Evolutionary conservation across 345 rosid genomes (phyloP).

Genomic region (Eucalyptus leucophloia): DNA sequence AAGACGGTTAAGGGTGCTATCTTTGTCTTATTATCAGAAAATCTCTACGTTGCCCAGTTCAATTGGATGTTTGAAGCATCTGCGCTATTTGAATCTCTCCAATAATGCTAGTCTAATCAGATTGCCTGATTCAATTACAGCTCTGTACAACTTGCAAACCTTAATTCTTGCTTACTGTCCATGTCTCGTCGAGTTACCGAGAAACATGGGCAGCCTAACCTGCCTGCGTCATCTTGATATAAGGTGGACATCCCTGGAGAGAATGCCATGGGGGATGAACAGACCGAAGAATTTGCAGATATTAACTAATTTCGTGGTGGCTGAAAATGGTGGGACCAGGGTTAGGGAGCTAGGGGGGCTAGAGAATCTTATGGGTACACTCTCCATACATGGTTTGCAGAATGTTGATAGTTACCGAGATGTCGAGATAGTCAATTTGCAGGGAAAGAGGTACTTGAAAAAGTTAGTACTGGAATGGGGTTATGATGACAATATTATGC

Average conservation of each 20-base stretch:
- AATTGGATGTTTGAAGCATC: neutral
- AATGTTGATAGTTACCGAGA: neutral
- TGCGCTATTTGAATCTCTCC: conserved; percentile 1
- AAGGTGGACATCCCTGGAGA: neutral
- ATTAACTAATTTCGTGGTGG: conserved; percentile 3
- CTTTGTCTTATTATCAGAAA: neutral
- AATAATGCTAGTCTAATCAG: neutral
- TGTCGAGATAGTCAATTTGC: neutral
- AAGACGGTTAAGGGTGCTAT: neutral
- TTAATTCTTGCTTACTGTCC: conserved; percentile 2
- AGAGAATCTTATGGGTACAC: conserved; percentile 1
- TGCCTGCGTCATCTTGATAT: conserved; percentile 11
- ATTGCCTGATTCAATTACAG: neutral
- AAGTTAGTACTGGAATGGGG: conserved; percentile 18
- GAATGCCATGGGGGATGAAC: conserved; percentile 3
- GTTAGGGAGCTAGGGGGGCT: conserved; percentile 6
- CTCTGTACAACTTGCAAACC: conserved; percentile 4
- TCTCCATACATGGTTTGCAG: neutral
- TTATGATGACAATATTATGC: neutral
- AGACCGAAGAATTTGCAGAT: neutral
- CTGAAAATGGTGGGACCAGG: neutral
- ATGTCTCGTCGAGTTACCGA: neutral
- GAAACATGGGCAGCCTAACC: neutral
- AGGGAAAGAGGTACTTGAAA: conserved; percentile 10
- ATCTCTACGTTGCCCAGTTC: neutral